Evolutionary conservation across 2,329 filamentous ascomycete genomes (phyloP).

Genomic region (Cadophora gregata): DNA sequence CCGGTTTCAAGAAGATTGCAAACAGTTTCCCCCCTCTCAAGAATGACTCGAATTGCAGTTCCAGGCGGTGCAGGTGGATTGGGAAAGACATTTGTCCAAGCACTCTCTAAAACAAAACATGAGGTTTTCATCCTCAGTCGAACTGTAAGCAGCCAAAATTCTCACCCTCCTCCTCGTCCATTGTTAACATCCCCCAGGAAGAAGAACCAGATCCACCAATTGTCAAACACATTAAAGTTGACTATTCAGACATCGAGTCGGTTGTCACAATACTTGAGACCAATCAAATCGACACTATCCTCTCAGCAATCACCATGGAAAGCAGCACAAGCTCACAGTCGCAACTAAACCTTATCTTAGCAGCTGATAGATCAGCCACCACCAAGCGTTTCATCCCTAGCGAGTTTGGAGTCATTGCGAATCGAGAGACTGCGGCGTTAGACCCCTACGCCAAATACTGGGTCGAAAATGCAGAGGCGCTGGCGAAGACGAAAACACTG

Average conservation of each 20-base stretch:
- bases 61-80: background rate
- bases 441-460: background rate
- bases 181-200: background rate
- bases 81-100: background rate
- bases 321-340: background rate
- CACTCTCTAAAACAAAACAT: background rate
- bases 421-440: background rate
- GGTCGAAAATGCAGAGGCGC: background rate
- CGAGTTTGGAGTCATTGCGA: background rate
- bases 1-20: no score
- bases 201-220: background rate
- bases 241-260: background rate
- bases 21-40: background rate
- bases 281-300: background rate
- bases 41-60: slow-evolving; percentile 2
- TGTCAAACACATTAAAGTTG: background rate
- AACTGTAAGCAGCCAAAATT: background rate
- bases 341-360: background rate
- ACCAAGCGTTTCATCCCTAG: background rate
- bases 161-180: background rate
- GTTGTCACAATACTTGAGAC: background rate
- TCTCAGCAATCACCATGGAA: background rate
- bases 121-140: background rate
- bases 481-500: background rate
- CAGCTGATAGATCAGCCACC: background rate